phyloP scores from a whole-genome alignment of 805 yeast species.

The Clavispora phyllophila region DNA sequence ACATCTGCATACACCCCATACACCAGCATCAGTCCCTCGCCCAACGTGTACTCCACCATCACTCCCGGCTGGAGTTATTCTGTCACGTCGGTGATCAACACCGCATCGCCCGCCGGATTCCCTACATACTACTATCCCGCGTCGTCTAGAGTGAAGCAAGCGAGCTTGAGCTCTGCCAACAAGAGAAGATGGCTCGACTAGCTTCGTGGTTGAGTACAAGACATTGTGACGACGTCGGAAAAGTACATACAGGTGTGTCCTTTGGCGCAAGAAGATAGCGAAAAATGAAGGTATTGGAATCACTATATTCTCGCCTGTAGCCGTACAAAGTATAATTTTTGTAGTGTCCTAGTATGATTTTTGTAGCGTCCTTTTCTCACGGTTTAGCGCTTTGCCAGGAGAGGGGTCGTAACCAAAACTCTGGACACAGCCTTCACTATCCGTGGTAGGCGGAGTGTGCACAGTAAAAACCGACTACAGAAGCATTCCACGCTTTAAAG shows the following conservation, averaged over 20 bases:
- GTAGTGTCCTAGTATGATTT: too few species aligned
- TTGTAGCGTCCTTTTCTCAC: too few species aligned
- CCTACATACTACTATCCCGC: slow-evolving; percentile 69
- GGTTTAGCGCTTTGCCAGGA: too few species aligned
- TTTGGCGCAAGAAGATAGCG: background rate
- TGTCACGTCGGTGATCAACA: slow-evolving; percentile 56
- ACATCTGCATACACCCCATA: slow-evolving; percentile 60
- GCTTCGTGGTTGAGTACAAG: background rate
- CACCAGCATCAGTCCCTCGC: slow-evolving; percentile 40
- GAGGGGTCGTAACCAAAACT: too few species aligned
- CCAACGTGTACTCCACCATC: slow-evolving; percentile 53
- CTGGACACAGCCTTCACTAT: too few species aligned
- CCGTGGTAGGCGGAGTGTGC: too few species aligned
- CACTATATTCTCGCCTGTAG: too few species aligned
- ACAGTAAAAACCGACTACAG: too few species aligned
- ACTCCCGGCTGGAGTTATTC: slow-evolving; percentile 86
- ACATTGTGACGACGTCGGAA: background rate
- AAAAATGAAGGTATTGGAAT: background rate
- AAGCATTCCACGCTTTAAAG: too few species aligned
- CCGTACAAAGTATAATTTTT: too few species aligned
- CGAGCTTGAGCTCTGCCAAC: slow-evolving; percentile 29
- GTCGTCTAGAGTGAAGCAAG: slow-evolving; percentile 40
- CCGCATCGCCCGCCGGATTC: slow-evolving; percentile 65
- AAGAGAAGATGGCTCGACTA: slow-evolving; percentile 39
- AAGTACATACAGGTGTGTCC: background rate